Base-by-base conservation (phyloP, 139 green algal species). In the Picochlorum sp. region DNA sequence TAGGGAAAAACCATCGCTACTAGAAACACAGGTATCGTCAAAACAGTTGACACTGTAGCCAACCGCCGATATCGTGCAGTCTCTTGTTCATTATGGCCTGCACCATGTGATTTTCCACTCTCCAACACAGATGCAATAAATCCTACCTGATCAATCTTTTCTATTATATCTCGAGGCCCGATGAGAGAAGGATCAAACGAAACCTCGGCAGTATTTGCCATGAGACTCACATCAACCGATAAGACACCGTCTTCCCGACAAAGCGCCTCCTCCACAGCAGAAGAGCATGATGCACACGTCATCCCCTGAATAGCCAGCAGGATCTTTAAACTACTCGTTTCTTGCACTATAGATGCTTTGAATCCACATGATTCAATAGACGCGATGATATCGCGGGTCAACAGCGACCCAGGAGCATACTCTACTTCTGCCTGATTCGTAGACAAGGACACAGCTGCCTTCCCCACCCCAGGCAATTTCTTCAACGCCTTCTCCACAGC, bases 21-120 rank as follows among this genome's bases (percentile, higher is more conserved):
- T 37, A 97, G 60, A 61, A 96, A 91, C 8, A 97, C 75, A 3
- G 92, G 92, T 13, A 92, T 47, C 0, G 92, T 96, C 69, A 96
- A 90, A 18, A 72, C 20, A 5, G 82, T 51, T 34, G 70, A 72
- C 18, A 23, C 45, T 14, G 50, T 44, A 4, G 88, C 70, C 70
- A 84, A 55, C 2, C 52, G 54, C 41, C 72, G 45, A 83, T 81
- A 89, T 45, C 70, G 60, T 13, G 41, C 66, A 51, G 80, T 71
- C 77, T 94, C 84, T 37, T 45, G 63, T 45, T 56, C 52, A 31
- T 77, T 68, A 44, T 61, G 50, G 20, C 57, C 58, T 31, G 15
- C 49, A 55, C 45, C 18, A 51, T 38, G 10, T 54, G 6, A 30
- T 28, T 49, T 3, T 13, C 41, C 41, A 51, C 6, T 30, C 15